phyloP scores from a whole-genome alignment of 2,329 filamentous ascomycete species.

The Neopestalotiopsis sp. region DNA sequence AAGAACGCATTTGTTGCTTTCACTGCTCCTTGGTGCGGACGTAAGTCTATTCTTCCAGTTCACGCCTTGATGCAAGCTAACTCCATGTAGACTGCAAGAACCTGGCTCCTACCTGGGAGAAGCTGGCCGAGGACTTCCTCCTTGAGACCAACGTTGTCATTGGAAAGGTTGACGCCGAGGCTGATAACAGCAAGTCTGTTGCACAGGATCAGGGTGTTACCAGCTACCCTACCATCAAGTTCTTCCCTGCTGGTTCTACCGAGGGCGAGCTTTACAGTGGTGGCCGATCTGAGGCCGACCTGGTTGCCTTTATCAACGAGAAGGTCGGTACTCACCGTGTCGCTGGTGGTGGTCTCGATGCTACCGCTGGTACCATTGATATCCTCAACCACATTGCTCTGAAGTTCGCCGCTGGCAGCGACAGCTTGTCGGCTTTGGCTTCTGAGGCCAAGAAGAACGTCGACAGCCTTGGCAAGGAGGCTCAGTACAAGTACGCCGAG shows the following conservation, averaged over 20 bases:
- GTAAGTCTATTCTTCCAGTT: conserved; percentile 63
- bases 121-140: conserved; percentile 80
- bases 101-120: conserved; percentile 90
- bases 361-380: conserved; percentile 81
- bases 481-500: conserved; percentile 78
- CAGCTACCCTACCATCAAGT: conserved; percentile 97
- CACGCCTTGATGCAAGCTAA: conserved; percentile 7
- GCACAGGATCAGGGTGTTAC: conserved; percentile 78
- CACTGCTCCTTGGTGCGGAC: conserved; percentile 97
- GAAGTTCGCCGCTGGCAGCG: conserved; percentile 70
- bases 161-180: conserved; percentile 95
- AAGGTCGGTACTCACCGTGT: conserved; percentile 88
- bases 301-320: conserved; percentile 84
- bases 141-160: conserved; percentile 81
- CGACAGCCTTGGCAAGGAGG: conserved; percentile 65
- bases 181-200: conserved; percentile 78
- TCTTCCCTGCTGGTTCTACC: conserved; percentile 85
- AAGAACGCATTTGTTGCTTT: conserved; percentile 95
- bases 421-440: conserved; percentile 66
- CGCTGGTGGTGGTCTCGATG: conserved; percentile 79
- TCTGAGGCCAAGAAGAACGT: conserved; percentile 76
- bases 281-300: conserved; percentile 75
- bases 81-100: conserved; percentile 84
- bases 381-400: conserved; percentile 77
- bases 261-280: conserved; percentile 75